These are phyloP conservation scores for Sugiyamaella castrensis DNA, from an alignment of 1,139 yeast species.

Conservation along the genomic window DNA sequence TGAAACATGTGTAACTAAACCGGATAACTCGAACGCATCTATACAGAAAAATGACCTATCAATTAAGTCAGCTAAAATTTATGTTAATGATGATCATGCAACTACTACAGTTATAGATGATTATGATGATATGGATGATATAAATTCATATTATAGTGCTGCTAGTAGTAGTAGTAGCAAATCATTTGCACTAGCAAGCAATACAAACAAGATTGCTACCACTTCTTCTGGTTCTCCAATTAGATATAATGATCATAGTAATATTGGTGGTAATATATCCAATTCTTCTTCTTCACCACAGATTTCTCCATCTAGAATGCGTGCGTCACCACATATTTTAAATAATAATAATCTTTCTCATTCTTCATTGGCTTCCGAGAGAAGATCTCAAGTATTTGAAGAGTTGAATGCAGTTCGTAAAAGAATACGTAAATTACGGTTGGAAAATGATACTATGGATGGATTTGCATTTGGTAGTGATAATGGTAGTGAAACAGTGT, in stretches of 20 bases:
- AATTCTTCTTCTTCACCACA: not conserved
- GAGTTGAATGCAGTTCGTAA: conserved; percentile 15
- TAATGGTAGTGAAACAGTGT: too few relatives aligned
- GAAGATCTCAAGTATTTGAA: conserved; percentile 11
- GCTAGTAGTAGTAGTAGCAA: conserved; percentile 8
- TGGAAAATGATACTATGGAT: conserved; percentile 9
- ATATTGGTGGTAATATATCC: not conserved
- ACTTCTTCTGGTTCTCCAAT: not conserved
- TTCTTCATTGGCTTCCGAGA: conserved; percentile 4
- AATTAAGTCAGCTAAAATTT: too few relatives aligned
- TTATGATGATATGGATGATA: conserved; percentile 10
- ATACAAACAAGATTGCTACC: too few relatives aligned
- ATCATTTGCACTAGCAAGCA: conserved; percentile 1
- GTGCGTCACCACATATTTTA: not conserved
- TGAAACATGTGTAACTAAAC: not conserved
- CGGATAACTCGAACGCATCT: not conserved
- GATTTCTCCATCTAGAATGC: conserved; percentile 2
- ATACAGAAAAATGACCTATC: not conserved
- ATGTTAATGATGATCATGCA: conserved; percentile 1
- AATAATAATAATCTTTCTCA: not conserved
- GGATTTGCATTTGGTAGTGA: too few relatives aligned
- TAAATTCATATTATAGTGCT: conserved; percentile 10
- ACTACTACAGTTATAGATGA: conserved; percentile 8
- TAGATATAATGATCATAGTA: not conserved
- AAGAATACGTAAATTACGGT: conserved; percentile 7